phyloP scores from a whole-genome alignment of 2,329 filamentous ascomycete genomes.

The Stachybotrys chlorohalonatus region DNA sequence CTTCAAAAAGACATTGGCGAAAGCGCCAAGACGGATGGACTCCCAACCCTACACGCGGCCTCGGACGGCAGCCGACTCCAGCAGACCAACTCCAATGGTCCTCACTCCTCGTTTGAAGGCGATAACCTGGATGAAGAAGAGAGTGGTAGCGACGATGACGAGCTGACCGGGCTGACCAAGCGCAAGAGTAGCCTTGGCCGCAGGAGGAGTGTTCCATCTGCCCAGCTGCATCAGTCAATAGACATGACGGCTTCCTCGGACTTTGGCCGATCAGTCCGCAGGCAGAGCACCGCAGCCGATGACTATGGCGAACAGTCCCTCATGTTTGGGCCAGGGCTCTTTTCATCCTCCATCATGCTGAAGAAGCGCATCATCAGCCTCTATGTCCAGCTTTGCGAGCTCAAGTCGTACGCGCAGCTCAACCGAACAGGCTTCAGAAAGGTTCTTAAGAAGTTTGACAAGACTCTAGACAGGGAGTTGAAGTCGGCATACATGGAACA shows the following conservation, averaged over 20 bases:
- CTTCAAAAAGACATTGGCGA: slow-evolving; percentile 69
- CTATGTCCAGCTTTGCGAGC: slow-evolving; percentile 88
- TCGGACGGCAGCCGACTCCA: slow-evolving; percentile 14
- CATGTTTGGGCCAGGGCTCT: slow-evolving; percentile 50
- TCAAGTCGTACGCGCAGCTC: slow-evolving; percentile 91
- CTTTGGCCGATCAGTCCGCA: slow-evolving; percentile 41
- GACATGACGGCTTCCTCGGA: slow-evolving; percentile 58
- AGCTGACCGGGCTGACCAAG: slow-evolving; percentile 45
- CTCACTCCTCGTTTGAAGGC: slow-evolving; percentile 41
- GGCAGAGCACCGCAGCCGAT: slow-evolving; percentile 62
- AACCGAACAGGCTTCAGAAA: slow-evolving; percentile 97
- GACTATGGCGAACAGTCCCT: slow-evolving; percentile 72
- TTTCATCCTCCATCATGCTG: slow-evolving; percentile 66
- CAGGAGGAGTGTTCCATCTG: slow-evolving; percentile 28
- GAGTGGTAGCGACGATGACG: slow-evolving; percentile 55
- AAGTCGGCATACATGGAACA: slow-evolving; percentile 67
- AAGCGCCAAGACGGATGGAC: slow-evolving; percentile 40
- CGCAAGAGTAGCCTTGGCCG: slow-evolving; percentile 29
- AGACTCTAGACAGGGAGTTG: slow-evolving; percentile 77
- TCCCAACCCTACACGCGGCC: slow-evolving; percentile 24
- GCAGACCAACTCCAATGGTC: slow-evolving; percentile 28
- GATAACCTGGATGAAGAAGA: slow-evolving; percentile 50
- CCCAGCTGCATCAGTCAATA: slow-evolving; percentile 29
- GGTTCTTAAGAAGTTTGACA: slow-evolving; percentile 97
- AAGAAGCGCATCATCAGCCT: slow-evolving; percentile 84